Evolutionary conservation across 768 basidiomycete species (phyloP), one percentile per base, ranked within the genome.

Genomic region (Hygrophoropsis aurantiaca): DNA sequence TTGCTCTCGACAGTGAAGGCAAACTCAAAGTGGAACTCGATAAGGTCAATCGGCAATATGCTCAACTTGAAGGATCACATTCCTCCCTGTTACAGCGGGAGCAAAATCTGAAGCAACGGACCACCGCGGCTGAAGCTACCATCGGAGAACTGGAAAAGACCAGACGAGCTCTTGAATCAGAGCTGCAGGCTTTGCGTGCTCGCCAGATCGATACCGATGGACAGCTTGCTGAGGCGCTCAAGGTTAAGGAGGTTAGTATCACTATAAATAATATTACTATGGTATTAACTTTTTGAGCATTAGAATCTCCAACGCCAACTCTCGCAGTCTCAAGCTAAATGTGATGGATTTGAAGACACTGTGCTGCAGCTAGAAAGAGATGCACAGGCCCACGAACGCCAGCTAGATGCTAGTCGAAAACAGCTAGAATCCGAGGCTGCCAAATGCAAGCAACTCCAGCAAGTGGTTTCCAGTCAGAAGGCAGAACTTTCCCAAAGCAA

Each of bases 291-390:
- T n/a, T 24, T n/a, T n/a, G n/a, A 30, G 7, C 36, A 38, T 5
- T 56, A 97, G 91, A 75, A 70, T 35, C 69, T 91, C 40, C 90
- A 94, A 54, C 84, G 86, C 32, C 86, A 94, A 62, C 67, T 95
- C n/a, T 62, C 72, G 0, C 67, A 77, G 18, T 79, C 87, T 5
- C 87, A 90, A 57, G 74, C 78, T 27, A 90, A 90, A 57, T 87
- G 85, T 50, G 81, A 87, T 47, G 85, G 87, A 47, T 86, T 93
- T 46, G 95, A 99, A 65, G 95, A 98, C 59, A 79, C 85, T 0
- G 79, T 90, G 1, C 75, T 97, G 5, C 83, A 88, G 55, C 76
- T 90, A 41, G 89, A 97, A 64, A 78, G 90, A 24, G 93, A 94
- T 47, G 82, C 90, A 60, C 82, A 80, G 10, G 73, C 82, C 13